Percentiles rank a stretch among this genome's conserved stretches.
Evolutionary conservation across 2,329 filamentous ascomycete genomes (phyloP).

Genomic region (Triangularia verruculosa): DNA sequence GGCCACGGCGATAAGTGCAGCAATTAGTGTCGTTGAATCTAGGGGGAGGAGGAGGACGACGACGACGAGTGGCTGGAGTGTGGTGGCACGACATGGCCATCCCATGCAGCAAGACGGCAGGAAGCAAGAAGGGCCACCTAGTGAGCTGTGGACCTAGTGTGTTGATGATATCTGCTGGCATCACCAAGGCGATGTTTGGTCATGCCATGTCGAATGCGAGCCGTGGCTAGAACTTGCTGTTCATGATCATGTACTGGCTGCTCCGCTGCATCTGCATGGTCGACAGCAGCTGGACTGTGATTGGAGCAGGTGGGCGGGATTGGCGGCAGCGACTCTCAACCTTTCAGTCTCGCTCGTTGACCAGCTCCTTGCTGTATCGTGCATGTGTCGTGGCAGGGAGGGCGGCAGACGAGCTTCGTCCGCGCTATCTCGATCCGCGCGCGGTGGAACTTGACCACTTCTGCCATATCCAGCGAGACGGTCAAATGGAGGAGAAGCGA

Average conservation of each 20-base stretch:
- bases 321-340: conserved; percentile 5
- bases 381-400: conserved; percentile 24
- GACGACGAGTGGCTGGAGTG: conserved; percentile 13
- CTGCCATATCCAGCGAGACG: conserved; percentile 1
- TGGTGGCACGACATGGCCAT: conserved; percentile 24
- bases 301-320: conserved; percentile 21
- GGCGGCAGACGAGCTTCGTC: conserved; percentile 14
- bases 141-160: conserved; percentile 1
- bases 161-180: background rate
- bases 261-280: conserved; percentile 17
- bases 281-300: conserved; percentile 17
- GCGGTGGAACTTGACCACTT: conserved; percentile 1
- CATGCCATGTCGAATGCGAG: conserved; percentile 8
- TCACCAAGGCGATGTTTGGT: background rate
- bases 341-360: conserved; percentile 9
- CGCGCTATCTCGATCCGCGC: conserved; percentile 16
- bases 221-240: conserved; percentile 16
- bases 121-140: conserved; percentile 4
- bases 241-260: conserved; percentile 6
- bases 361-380: conserved; percentile 23
- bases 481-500: background rate
- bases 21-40: no score
- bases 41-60: background rate
- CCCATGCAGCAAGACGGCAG: conserved; percentile 13
- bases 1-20: conserved; percentile 4